phyloP scores from a whole-genome alignment of 1,284 basidiomycete species.

The Boletus austroedulis region DNA sequence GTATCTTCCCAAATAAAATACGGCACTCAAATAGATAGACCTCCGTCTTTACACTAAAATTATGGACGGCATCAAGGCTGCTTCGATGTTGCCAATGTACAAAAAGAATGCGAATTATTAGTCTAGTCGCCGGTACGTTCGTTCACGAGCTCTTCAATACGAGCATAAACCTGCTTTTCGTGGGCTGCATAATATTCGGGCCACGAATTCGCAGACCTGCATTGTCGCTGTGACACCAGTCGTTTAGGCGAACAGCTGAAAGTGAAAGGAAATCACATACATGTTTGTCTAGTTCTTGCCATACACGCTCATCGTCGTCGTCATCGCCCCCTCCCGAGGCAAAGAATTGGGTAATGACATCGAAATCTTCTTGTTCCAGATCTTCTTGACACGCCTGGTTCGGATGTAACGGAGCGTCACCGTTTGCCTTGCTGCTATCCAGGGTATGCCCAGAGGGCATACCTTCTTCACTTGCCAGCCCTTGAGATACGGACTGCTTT shows the following conservation, averaged over 20 bases:
- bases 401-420: neutral
- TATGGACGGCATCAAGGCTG: neutral
- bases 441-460: neutral
- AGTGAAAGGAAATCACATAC: constrained; percentile 29
- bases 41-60: neutral
- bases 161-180: constrained; percentile 39
- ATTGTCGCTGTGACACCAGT: constrained; percentile 41
- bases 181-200: constrained; percentile 53
- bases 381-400: constrained; percentile 8
- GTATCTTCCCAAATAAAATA: constrained; percentile 6
- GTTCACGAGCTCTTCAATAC: constrained; percentile 36
- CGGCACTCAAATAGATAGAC: constrained; percentile 17
- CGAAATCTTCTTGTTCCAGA: constrained; percentile 41
- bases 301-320: constrained; percentile 47
- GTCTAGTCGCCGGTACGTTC: constrained; percentile 11
- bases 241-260: neutral
- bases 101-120: neutral
- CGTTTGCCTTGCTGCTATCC: neutral
- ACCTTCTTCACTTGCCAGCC: neutral
- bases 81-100: neutral
- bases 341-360: constrained; percentile 51
- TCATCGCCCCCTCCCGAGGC: constrained; percentile 45
- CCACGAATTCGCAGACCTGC: constrained; percentile 51
- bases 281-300: constrained; percentile 40
- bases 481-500: neutral